Conservation (phyloP, 1,284 basidiomycete species). For the Somion occarium region DNA sequence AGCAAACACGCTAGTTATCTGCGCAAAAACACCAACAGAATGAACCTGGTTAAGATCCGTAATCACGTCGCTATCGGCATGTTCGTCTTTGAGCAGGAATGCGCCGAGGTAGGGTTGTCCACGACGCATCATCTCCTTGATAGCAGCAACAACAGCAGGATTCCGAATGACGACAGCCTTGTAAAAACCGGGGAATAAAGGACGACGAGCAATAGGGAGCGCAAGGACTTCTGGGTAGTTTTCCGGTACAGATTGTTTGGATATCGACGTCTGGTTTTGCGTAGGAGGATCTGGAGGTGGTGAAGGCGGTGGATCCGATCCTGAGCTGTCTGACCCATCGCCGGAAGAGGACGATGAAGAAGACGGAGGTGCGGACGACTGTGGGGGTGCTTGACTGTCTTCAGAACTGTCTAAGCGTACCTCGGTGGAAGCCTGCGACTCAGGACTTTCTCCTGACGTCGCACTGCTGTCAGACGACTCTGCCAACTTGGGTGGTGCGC, state of each 20-base stretch:
- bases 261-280: slow-evolving; percentile 52
- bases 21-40: slow-evolving; percentile 93
- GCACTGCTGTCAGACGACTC: slow-evolving; percentile 1
- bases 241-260: slow-evolving; percentile 82
- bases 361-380: slow-evolving; percentile 24
- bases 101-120: slow-evolving; percentile 98
- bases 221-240: slow-evolving; percentile 94
- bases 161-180: slow-evolving; percentile 93
- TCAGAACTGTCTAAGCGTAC: slow-evolving; percentile 22
- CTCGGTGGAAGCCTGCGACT: slow-evolving; percentile 9
- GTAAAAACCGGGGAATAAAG: slow-evolving; percentile 97
- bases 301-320: slow-evolving; percentile 24
- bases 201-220: slow-evolving; percentile 92
- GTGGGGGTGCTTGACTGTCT: slow-evolving; percentile 23
- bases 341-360: slow-evolving; percentile 25
- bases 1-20: slow-evolving; percentile 94
- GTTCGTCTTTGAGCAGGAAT: slow-evolving; percentile 94
- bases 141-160: slow-evolving; percentile 88
- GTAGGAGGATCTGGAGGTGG: slow-evolving; percentile 32
- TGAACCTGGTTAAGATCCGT: slow-evolving; percentile 87
- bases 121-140: slow-evolving; percentile 95
- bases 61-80: slow-evolving; percentile 91
- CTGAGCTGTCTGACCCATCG: slow-evolving; percentile 24
- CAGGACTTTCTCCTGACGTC: slow-evolving; percentile 14
- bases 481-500: background rate